phyloP scores from a whole-genome alignment of 176 grass and related monocot species.

The Hsuehochloa calcarea region DNA sequence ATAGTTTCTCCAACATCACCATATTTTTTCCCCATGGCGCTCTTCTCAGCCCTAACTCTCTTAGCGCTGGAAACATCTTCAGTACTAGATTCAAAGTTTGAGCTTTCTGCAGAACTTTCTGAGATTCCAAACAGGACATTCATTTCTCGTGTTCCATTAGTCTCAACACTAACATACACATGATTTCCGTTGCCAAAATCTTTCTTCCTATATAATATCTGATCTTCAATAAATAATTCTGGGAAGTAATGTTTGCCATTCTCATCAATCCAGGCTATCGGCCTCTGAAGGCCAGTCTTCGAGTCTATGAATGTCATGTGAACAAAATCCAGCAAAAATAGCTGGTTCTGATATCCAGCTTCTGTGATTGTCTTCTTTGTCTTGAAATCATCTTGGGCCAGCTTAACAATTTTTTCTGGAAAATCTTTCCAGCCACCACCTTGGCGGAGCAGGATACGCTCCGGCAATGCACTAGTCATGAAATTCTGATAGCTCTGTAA shows the following conservation, averaged over 20 bases:
- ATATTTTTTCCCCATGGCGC: background rate
- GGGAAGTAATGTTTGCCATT: constrained; percentile 70
- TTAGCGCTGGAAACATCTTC: constrained; percentile 53
- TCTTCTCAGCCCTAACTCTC: constrained; percentile 46
- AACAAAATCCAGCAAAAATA: constrained; percentile 79
- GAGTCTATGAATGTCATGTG: constrained; percentile 67
- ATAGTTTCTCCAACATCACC: constrained; percentile 47
- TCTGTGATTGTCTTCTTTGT: constrained; percentile 76
- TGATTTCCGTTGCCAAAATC: constrained; percentile 27
- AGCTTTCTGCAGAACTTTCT: constrained; percentile 79
- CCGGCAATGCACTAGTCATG: constrained; percentile 58
- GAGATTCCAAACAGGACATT: constrained; percentile 37
- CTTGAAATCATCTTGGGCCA: constrained; percentile 61
- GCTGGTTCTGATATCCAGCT: constrained; percentile 41
- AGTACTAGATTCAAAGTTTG: constrained; percentile 63
- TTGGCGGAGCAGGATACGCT: constrained; percentile 66
- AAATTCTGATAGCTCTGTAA: constrained; percentile 73
- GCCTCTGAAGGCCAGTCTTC: constrained; percentile 61
- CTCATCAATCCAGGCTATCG: constrained; percentile 86
- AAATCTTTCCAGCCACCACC: constrained; percentile 74
- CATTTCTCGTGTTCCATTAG: constrained; percentile 37
- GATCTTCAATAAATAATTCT: constrained; percentile 47
- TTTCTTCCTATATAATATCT: constrained; percentile 41
- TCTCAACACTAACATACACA: constrained; percentile 37
- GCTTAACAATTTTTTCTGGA: constrained; percentile 60